Evolutionary conservation across 2,329 filamentous ascomycete species (phyloP), one percentile per base, ranked within the genome.

Genomic region (Trichoderma sp.): DNA sequence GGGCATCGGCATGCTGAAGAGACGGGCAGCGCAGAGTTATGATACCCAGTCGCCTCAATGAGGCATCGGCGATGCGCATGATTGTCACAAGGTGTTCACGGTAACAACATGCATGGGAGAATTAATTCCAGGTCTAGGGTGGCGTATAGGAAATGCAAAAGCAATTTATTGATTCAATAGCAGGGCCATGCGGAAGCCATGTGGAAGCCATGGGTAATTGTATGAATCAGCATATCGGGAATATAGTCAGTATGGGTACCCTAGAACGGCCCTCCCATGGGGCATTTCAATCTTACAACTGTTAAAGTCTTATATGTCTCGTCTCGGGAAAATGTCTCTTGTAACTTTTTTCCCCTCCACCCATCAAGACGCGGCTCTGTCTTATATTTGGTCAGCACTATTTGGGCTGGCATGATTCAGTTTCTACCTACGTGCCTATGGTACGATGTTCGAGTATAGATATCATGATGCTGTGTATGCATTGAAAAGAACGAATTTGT

Each of bases 1-100:
- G 81, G 75, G 76, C 85, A 84, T 84, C 4, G 29, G 33, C 12
- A 33, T 8, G 45, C 33, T 21, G 31, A 53, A 31, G 60, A 66
- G 31, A 41, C 21, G 68, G 21, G 63, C 74, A 75, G 35, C 53
- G 24, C 63, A 50, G 38, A 75, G 62, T 63, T 64, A 71, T 72
- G 74, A 75, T 75, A 75, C 74, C 74, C 67, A 67, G 50, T 63
- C 38, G 31, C 64, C 65, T 69, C 33, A 27, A 60, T 11, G 67
- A 72, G 56, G 59, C 45, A 35, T 66, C 33, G n/a, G 63, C 59
- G 29, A 63, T 33, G 16, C 21, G 65, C 71, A 67, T 59, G 50
- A 60, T 53, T 63, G 38, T 71, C 41, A 45, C 41, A 45, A n/a
- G 41, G 59, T 12, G 12, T 27, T 33, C 27, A 35, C 18, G 21